Conservation (phyloP, 225 moss, liverwort and hornwort species). For the Sphagnum tenellum region DNA sequence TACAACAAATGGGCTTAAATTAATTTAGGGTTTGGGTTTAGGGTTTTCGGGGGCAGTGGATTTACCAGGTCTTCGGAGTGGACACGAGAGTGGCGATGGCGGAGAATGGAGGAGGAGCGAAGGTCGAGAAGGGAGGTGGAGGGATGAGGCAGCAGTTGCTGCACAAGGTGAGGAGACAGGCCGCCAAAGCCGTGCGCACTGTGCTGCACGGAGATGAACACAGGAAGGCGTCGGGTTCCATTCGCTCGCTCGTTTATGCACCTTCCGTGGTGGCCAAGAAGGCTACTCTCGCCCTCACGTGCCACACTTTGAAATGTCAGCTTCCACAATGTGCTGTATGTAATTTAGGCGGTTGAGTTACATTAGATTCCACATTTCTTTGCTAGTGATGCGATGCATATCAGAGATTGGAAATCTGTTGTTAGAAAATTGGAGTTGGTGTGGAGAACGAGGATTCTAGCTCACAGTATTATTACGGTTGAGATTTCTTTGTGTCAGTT, state of each 20-base stretch:
- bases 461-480: too few species aligned
- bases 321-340: neutral
- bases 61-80: too few species aligned
- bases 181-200: constrained; percentile 64
- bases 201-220: constrained; percentile 62
- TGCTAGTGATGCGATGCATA: too few species aligned
- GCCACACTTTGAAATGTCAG: constrained; percentile 85
- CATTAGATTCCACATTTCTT: too few species aligned
- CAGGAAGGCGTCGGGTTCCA: constrained; percentile 73
- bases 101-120: constrained; percentile 6
- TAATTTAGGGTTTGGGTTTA: too few species aligned
- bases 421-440: too few species aligned
- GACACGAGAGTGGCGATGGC: constrained; percentile 9
- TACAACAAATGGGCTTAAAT: too few species aligned
- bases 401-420: too few species aligned
- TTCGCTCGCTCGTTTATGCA: constrained; percentile 80
- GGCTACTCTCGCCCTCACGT: constrained; percentile 91
- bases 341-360: too few species aligned
- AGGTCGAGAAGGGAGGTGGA: constrained; percentile 3
- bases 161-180: constrained; percentile 74
- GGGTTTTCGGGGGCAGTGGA: too few species aligned
- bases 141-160: constrained; percentile 75
- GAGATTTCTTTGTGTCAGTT: too few species aligned
- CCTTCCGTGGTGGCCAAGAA: constrained; percentile 89
- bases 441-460: too few species aligned